Conservation (phyloP, 2,329 filamentous ascomycete species). For the Trichoderma hamatum region DNA sequence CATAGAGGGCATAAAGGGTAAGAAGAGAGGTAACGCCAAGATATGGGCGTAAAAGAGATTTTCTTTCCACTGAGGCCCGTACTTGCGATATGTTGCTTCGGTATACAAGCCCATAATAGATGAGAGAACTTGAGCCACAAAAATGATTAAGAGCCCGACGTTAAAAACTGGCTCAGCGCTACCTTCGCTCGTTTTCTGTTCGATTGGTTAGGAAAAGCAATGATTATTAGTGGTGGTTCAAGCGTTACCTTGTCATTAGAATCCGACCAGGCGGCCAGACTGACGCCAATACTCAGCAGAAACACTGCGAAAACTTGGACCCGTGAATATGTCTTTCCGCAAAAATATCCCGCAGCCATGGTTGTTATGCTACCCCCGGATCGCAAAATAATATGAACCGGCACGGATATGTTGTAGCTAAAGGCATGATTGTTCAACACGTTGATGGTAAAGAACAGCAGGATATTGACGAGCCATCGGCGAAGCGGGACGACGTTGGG, state of each 20-base stretch:
- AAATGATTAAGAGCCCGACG: constrained; percentile 78
- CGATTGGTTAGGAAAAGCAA: not conserved
- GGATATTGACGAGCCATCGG: constrained; percentile 86
- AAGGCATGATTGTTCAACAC: constrained; percentile 98
- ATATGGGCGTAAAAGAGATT: constrained; percentile 92
- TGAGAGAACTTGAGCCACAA: constrained; percentile 85
- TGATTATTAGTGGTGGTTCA: not conserved
- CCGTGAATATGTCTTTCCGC: constrained; percentile 80
- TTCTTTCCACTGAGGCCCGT: constrained; percentile 91
- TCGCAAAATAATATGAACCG: constrained; percentile 93
- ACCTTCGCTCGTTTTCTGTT: constrained; percentile 10
- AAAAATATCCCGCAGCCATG: constrained; percentile 85
- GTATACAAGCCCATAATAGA: constrained; percentile 96
- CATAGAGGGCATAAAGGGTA: constrained; percentile 70
- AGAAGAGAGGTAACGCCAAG: constrained; percentile 74
- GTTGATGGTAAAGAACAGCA: constrained; percentile 91
- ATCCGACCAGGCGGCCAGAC: constrained; percentile 88
- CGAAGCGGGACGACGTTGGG: constrained; percentile 79
- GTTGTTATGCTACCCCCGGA: constrained; percentile 96
- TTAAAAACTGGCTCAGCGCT: constrained; percentile 40
- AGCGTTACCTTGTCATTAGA: constrained; percentile 71
- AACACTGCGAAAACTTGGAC: constrained; percentile 81
- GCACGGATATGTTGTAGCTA: constrained; percentile 93
- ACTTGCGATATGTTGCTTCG: constrained; percentile 82
- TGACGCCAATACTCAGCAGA: constrained; percentile 82